Evolutionary conservation across 371 early-diverging fungal genomes (phyloP), one percentile per base, ranked within the genome.

Genomic region (Cokeromyces recurvatus): DNA sequence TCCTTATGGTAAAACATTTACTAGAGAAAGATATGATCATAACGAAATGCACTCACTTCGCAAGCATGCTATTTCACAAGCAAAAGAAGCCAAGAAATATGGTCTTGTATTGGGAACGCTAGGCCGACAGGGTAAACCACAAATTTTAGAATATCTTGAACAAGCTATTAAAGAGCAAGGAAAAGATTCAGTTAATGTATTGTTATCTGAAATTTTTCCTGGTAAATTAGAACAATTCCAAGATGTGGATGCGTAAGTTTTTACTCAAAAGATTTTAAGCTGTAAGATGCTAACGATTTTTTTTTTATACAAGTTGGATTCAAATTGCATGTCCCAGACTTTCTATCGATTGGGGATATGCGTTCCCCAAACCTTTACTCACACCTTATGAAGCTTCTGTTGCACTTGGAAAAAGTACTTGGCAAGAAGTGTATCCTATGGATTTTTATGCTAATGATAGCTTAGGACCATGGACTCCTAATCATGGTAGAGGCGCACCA

Each of bases 301-400:
- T n/a, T 40, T n/a, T 23, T 7, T 6, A 32, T 29, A 5, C 12
- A 60, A 80, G 83, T 25, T 99, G 94, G 89, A 89, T 99, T 42
- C 99, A 99, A 66, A 86, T 97, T 37, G 91, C 95, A 1, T 99
- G 99, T 66, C 99, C 99, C 27, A 69, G 99, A 17, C 74, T 99
- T 34, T 95, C 95, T 3, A 99, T 99, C 32, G 99, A 99, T 71
- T 99, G 99, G 99, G 99, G 99, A 1, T 92, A 91, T 62, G 88
- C 94, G 1, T 99, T 96, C 67, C 64, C 81, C 3, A 94, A 87
- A 57, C 99, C 99, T 12, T 69, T 99, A 32, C 66, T 99, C 31
- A 91, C 91, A 11, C 97, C 99, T 0, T 99, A 98, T 64, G 99
- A 99, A 70, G 94, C 93, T 9, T 87, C 93, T 1, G 90, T 94